Evolutionary conservation across 2,329 filamentous ascomycete species (phyloP).

Genomic region (Ilyonectria sp.): DNA sequence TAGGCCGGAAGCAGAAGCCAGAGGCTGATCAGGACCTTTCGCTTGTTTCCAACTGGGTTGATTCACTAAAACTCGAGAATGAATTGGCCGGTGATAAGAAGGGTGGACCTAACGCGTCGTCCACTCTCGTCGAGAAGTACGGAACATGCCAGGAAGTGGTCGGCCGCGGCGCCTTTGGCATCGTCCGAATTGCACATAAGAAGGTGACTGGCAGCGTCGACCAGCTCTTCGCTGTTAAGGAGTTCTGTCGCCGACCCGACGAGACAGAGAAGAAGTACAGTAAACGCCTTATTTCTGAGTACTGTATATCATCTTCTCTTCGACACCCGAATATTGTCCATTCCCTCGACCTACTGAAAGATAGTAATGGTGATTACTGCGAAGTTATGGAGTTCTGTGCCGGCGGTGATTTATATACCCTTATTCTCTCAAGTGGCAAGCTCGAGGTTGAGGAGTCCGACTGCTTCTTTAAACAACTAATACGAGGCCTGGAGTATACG

Average conservation of each 20-base stretch:
- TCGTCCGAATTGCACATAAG: constrained; percentile 98
- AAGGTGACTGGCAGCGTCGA: constrained; percentile 86
- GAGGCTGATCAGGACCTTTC: constrained; percentile 85
- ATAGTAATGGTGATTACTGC: constrained; percentile 97
- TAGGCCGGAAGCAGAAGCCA: constrained; percentile 87
- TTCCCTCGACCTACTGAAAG: constrained; percentile 93
- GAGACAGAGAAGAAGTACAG: constrained; percentile 98
- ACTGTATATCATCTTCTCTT: constrained; percentile 97
- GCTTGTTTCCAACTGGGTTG: constrained; percentile 95
- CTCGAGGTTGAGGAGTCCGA: constrained; percentile 94
- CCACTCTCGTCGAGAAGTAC: constrained; percentile 92
- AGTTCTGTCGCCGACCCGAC: constrained; percentile 93
- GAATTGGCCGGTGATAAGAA: constrained; percentile 88
- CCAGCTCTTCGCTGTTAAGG: constrained; percentile 96
- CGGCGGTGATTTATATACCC: constrained; percentile 93
- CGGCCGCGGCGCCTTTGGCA: constrained; percentile 95
- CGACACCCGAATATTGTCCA: constrained; percentile 98
- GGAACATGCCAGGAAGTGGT: constrained; percentile 99
- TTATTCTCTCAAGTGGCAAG: constrained; percentile 91
- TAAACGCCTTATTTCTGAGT: constrained; percentile 96
- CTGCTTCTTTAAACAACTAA: constrained; percentile 99
- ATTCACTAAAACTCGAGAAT: constrained; percentile 90
- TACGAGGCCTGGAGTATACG: constrained; percentile 99
- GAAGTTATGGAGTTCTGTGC: constrained; percentile 99
- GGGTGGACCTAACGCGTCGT: constrained; percentile 78